Evolutionary conservation across 345 rosid species (phyloP), one percentile per base, ranked within the genome.

Genomic region (Cardamine resedifolia): DNA sequence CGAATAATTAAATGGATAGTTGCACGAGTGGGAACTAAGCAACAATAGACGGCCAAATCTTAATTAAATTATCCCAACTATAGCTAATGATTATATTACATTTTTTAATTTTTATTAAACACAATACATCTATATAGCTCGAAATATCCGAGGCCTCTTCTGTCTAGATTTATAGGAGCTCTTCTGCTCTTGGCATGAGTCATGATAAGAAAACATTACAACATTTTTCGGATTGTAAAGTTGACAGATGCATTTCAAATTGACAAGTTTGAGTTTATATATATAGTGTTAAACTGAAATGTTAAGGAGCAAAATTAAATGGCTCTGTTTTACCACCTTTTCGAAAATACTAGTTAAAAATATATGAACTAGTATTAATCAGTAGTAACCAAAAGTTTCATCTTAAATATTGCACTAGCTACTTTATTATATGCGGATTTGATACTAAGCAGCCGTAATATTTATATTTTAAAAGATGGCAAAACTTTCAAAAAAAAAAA

Each of bases 1-100:
- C 2, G 53, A 49, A 48, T 66, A 59, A 59, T 58, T 58, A 66
- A 65, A 58, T 58, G 34, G 60, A 19, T 58, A 28, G 52, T 74
- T 65, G 78, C 78, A 74, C 78, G 73, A 74, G 78, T 59, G 73
- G 62, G 55, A 38, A 55, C 31, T 72, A 64, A 55, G 58, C 49
- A 64, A 57, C 31, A 36, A 26, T 66, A 45, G 39, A 36, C 58
- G 18, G 5, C 43, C 59, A 47, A 48, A 47, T 73, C 71, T n/a
- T n/a, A n/a, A n/a, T 58, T 65, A 16, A 7, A 48, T 23, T 33
- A 65, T 23, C 14, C 28, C 58, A 64, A 9, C 21, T 64, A 64
- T 9, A 12, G 11, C 3, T 56, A 47, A 65, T 56, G 30, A 56
- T 57, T 65, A 45, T 21, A 45, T 19, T 38, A 38, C 10, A n/a